Evolutionary conservation across 148 eudicot species (phyloP), one percentile per base, ranked within the genome.

Genomic region (Fagopyrum tataricum): DNA sequence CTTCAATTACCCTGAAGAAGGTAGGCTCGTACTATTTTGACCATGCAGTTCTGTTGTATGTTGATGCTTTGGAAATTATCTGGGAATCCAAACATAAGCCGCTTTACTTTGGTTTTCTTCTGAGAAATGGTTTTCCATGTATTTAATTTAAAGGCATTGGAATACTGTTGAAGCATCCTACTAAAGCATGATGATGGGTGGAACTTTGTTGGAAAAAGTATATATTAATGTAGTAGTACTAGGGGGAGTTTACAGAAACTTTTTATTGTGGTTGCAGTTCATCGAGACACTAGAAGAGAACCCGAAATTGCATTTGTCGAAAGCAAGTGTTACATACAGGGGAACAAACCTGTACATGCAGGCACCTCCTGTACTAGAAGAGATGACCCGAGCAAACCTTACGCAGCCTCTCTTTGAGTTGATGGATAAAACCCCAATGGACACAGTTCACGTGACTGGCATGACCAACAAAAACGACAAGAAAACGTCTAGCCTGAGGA

Each of bases 291-390:
- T 95, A 0, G 92, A 87, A 85, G 96, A 87, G 70, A 91, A 91
- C 73, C 96, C 96, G 5, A 82, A 81, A 79, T 84, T 95, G 71
- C 85, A 80, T 47, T 44, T 95, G 55, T 83, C 89, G 51, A 88
- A 85, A 82, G 97, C 86, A 13, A 95, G 99, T 72, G 93, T 91
- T 42, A 79, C 84, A 14, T 70, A 82, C 82, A 79, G 84, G 48
- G 91, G 97, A 43, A 86, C 87, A 77, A 92, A 90, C 78, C 78
- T 96, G 48, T 96, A 96, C 87, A 96, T 96, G 96, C 96, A 88
- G 79, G 97, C 94, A 73, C 99, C 99, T 58, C 93, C 97, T 44
- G 80, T 90, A 71, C 89, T 96, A 12, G 99, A 96, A 89, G 92
- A 96, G 87, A 84, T 86, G 94, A 96, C 99, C 40, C 85, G 96